Percentiles rank a stretch among this genome's conserved stretches.
phyloP scores from a whole-genome alignment of 495 filamentous ascomycete genomes.

The Geoglossum glabrum region DNA sequence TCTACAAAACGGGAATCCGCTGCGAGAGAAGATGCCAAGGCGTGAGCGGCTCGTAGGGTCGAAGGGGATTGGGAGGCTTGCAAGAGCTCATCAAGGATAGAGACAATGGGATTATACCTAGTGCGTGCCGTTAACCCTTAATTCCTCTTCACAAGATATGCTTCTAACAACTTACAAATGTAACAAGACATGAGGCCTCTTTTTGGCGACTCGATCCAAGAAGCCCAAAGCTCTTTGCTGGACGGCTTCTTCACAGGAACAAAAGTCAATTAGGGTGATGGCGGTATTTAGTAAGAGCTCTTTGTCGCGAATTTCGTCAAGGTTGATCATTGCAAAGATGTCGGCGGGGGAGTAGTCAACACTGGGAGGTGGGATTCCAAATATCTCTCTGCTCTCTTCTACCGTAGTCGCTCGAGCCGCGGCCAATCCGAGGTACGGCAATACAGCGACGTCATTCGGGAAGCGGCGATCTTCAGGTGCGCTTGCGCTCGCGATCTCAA shows the following conservation, averaged over 20 bases:
- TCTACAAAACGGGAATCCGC: constrained; percentile 23
- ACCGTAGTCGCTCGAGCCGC: constrained; percentile 16
- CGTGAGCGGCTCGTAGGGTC: constrained; percentile 30
- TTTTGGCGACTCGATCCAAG: constrained; percentile 27
- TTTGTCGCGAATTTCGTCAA: constrained; percentile 28
- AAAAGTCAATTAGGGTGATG: constrained; percentile 36
- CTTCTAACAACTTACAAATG: constrained; percentile 23
- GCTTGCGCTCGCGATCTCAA: constrained; percentile 32
- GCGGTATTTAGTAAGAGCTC: constrained; percentile 34
- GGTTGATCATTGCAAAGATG: constrained; percentile 20
- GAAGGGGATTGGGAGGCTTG: constrained; percentile 30
- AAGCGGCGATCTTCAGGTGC: constrained; percentile 8
- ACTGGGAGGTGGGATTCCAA: constrained; percentile 20
- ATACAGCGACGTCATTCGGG: constrained; percentile 11
- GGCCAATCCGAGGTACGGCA: constrained; percentile 16
- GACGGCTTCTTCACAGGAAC: constrained; percentile 30
- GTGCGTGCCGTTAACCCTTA: constrained; percentile 5
- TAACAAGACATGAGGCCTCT: constrained; percentile 26
- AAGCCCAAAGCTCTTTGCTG: constrained; percentile 31
- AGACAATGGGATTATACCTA: constrained; percentile 28
- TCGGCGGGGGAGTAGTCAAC: constrained; percentile 16
- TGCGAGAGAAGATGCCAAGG: constrained; percentile 28
- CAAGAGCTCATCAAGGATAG: constrained; percentile 32
- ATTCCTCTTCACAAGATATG: not conserved
- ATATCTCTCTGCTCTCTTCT: constrained; percentile 12